Evolutionary conservation across 164 flowering plant species (phyloP), one percentile per base, ranked within the genome.

Genomic region (Chimonanthus salicifolius): DNA sequence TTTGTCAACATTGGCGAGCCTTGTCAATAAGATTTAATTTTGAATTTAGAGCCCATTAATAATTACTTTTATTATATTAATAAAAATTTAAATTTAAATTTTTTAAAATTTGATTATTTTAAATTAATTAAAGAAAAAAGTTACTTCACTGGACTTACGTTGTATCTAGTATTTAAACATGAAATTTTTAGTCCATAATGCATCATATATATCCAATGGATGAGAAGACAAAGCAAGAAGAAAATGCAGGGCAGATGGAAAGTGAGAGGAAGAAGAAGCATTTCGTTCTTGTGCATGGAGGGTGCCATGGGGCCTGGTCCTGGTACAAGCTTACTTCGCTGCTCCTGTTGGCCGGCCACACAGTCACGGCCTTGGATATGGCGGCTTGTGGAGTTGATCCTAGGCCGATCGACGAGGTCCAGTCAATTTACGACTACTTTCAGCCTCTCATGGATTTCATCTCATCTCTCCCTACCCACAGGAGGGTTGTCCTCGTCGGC

Each of bases 291-390:
- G 88, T 89, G 0, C 91, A 89, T 76, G 91, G 90, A 3, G 78
- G 76, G 2, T 71, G 87, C 79, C 89, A 84, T 69, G 93, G 93
- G 43, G 89, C 87, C 0, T 89, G 93, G 93, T 49, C 77, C 44
- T 89, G 91, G 91, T 79, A 83, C 82, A 88, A 85, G 76, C 51
- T 86, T 9, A 79, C 75, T 5, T 78, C 87, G 0, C 65, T 54
- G 72, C 87, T 89, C 1, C 77, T 78, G 78, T 9, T 71, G 0
- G 78, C 79, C 0, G 85, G 87, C 6, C 84, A 86, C 75, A 71
- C 65, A 8, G 87, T 85, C 45, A 87, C 87, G 16, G 79, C 77
- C 13, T 20, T 86, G 10, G 87, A 87, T 74, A 78, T 87, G 2
- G 81, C 80, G 0, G 86, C 79, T 54, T 82, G 84, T 0, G 93